Evolutionary conservation across 1,284 basidiomycete genomes (phyloP).

Genomic region (Moesziomyces sp.): DNA sequence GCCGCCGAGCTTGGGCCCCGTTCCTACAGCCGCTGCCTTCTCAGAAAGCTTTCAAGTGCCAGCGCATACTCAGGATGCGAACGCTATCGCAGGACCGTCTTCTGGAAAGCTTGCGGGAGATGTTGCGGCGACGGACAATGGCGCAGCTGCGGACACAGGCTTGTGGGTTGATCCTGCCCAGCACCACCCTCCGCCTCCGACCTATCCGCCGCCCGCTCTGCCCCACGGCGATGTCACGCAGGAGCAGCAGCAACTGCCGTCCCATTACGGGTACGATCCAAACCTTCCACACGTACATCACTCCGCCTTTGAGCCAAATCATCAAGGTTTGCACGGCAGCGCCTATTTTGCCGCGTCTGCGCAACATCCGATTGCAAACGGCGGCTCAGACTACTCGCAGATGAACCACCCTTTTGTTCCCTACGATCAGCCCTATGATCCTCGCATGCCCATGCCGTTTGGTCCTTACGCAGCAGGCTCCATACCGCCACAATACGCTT

Average conservation of each 20-base stretch:
- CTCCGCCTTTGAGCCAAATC: not conserved
- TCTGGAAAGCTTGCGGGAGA: not conserved
- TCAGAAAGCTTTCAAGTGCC: slow-evolving; percentile 5
- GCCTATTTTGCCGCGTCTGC: slow-evolving; percentile 1
- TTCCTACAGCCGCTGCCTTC: not conserved
- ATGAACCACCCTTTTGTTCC: not conserved
- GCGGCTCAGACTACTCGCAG: not conserved
- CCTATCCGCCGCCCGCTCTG: slow-evolving; percentile 18
- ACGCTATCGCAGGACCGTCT: slow-evolving; percentile 12
- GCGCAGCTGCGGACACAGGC: not conserved
- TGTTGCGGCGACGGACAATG: not conserved
- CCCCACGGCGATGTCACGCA: slow-evolving; percentile 2
- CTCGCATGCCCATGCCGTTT: slow-evolving; percentile 10
- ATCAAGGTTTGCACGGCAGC: slow-evolving; percentile 7
- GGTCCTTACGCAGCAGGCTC: not conserved
- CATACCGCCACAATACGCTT: not conserved
- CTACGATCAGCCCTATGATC: slow-evolving; percentile 21
- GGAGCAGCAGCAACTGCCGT: not conserved
- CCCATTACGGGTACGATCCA: slow-evolving; percentile 21
- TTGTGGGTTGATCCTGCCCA: slow-evolving; percentile 4
- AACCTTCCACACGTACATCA: slow-evolving; percentile 25
- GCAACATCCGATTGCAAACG: not conserved
- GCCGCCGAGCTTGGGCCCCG: not conserved
- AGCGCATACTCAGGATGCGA: not conserved
- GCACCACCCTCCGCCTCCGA: slow-evolving; percentile 14